phyloP scores from a whole-genome alignment of 805 yeast genomes.

The Kuraishia cidri region DNA sequence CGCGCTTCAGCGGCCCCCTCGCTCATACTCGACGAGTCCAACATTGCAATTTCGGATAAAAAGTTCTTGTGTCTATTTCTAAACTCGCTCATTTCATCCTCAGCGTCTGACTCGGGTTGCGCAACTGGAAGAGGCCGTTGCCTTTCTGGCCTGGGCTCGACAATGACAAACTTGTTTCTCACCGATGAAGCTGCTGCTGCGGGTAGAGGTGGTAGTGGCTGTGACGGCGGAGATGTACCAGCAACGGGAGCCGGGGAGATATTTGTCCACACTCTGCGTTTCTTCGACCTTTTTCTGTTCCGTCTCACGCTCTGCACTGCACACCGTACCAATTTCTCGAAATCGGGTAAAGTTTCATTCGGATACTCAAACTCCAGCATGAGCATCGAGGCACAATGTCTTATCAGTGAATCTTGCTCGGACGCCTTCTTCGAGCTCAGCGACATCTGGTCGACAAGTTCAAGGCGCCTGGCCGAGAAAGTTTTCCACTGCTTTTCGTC shows the following conservation, averaged over 20 bases:
- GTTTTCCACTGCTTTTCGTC: slow-evolving; percentile 85
- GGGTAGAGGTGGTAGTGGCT: neutral
- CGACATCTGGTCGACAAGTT: slow-evolving; percentile 70
- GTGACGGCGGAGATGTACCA: slow-evolving; percentile 3
- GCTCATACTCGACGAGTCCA: slow-evolving; percentile 9
- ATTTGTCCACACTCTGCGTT: slow-evolving; percentile 10
- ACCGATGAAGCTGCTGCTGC: neutral
- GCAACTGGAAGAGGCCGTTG: too few species aligned
- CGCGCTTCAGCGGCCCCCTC: too few species aligned
- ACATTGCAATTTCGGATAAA: slow-evolving; percentile 14
- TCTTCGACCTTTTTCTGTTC: slow-evolving; percentile 64
- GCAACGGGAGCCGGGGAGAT: slow-evolving; percentile 7
- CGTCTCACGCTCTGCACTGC: slow-evolving; percentile 91
- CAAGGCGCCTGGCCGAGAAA: slow-evolving; percentile 84
- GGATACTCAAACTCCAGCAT: slow-evolving; percentile 74
- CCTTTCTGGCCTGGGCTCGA: too few species aligned
- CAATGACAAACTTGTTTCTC: neutral
- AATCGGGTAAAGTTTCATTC: slow-evolving; percentile 50
- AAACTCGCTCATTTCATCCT: too few species aligned
- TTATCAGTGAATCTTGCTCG: slow-evolving; percentile 83
- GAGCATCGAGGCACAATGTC: slow-evolving; percentile 67
- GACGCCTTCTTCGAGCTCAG: slow-evolving; percentile 67
- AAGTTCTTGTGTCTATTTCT: slow-evolving; percentile 7
- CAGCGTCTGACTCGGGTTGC: too few species aligned
- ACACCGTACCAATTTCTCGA: slow-evolving; percentile 84